A percentile compares a stretch with the other conserved stretches of the same genome.
Evolutionary conservation across 2,329 filamentous ascomycete species (phyloP).

Genomic region (Cercospora berteroae): DNA sequence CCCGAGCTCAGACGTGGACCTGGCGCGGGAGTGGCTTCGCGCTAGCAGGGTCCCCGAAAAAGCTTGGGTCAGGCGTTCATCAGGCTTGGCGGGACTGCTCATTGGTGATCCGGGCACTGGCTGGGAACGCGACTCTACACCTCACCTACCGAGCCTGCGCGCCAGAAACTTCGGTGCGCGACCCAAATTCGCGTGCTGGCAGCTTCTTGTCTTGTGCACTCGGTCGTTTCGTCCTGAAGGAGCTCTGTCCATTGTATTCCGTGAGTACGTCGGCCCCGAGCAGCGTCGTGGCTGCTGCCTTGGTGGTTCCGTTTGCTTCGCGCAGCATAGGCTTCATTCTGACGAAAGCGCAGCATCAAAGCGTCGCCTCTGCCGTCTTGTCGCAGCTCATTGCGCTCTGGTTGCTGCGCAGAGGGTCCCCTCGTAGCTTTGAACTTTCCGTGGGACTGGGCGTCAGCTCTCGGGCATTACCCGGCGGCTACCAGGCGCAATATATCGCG

Average conservation of each 20-base stretch:
- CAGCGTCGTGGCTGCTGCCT: not conserved
- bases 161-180: not conserved
- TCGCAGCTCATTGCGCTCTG: not conserved
- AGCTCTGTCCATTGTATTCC: not conserved
- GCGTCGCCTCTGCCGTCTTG: not conserved
- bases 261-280: not conserved
- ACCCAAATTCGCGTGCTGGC: not conserved
- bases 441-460: not conserved
- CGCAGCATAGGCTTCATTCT: not conserved
- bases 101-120: not conserved
- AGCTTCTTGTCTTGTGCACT: not conserved
- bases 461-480: not conserved
- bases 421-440: not conserved
- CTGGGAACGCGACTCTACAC: not conserved
- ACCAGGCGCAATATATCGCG: not conserved
- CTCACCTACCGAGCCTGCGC: not conserved
- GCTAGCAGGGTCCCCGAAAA: not conserved
- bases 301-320: not conserved
- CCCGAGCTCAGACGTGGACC: not conserved
- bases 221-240: not conserved
- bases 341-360: not conserved
- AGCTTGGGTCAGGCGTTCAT: conserved; percentile 3
- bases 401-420: not conserved
- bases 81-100: not conserved
- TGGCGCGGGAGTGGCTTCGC: conserved; percentile 4